A percentile compares a stretch with the other conserved stretches of the same genome.
Conservation (phyloP, 768 basidiomycete genomes). For the Rhodocollybia butyracea region DNA sequence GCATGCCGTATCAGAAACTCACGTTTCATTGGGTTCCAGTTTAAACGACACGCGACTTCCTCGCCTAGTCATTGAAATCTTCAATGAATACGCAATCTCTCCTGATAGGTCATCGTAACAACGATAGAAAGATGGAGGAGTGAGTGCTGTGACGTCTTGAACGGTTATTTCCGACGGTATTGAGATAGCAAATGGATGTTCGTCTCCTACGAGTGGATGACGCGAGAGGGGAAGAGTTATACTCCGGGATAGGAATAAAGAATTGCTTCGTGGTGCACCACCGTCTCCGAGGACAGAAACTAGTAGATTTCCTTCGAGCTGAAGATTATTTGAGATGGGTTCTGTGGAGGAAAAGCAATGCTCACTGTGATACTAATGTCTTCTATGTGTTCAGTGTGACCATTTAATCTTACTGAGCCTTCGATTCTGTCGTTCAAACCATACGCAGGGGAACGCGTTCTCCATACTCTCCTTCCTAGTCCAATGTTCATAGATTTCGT, state of each 20-base stretch:
- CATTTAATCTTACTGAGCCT: not conserved
- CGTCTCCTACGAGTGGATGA: not conserved
- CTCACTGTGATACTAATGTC: not conserved
- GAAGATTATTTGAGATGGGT: not conserved
- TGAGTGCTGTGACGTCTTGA: not conserved
- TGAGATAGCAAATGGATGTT: not conserved
- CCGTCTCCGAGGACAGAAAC: not conserved
- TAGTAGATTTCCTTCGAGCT: constrained; percentile 1
- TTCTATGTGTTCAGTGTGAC: not conserved
- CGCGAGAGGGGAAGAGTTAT: not conserved
- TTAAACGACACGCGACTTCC: not conserved
- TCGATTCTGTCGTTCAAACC: constrained; percentile 3
- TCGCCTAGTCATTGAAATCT: not conserved
- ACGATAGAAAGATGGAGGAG: constrained; percentile 6
- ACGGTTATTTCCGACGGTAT: constrained; percentile 4
- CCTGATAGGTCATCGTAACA: not conserved
- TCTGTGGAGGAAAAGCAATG: not conserved
- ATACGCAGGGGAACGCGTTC: constrained; percentile 1
- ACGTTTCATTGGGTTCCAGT: constrained; percentile 5
- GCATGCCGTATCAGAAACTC: not conserved
- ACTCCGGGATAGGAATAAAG: not conserved
- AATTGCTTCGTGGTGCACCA: not conserved
- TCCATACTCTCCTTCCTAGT: constrained; percentile 2
- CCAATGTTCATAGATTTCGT: constrained; percentile 5
- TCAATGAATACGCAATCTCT: constrained; percentile 7